Evolutionary conservation across 345 rosid species (phyloP).

Genomic region (Acer negundo): DNA sequence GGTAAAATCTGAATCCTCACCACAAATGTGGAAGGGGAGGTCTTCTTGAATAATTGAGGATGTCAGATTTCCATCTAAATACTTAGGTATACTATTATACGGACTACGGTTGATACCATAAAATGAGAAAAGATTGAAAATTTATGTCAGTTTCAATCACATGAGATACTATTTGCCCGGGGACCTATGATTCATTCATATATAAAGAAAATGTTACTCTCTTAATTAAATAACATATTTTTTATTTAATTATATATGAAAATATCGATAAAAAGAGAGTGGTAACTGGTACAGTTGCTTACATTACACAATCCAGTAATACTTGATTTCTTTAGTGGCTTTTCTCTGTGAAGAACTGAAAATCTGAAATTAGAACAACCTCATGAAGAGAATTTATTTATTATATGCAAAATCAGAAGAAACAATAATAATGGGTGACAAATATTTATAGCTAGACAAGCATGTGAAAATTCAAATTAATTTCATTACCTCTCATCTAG

Average conservation of each 20-base stretch:
- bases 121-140: too few species aligned
- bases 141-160: neutral
- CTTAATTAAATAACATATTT: too few species aligned
- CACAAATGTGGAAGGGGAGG: too few species aligned
- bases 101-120: too few species aligned
- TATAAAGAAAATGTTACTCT: too few species aligned
- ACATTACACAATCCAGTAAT: neutral
- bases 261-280: neutral
- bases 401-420: conserved; percentile 8
- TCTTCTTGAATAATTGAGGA: too few species aligned
- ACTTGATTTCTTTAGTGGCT: neutral
- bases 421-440: neutral
- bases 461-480: neutral
- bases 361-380: neutral
- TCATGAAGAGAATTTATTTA: conserved; percentile 4
- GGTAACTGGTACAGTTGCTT: neutral
- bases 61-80: too few species aligned
- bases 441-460: neutral
- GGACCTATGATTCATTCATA: too few species aligned
- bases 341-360: neutral
- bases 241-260: neutral
- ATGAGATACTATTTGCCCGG: neutral
- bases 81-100: too few species aligned
- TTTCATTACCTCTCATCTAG: neutral
- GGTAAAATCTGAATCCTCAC: too few species aligned